Conservation (phyloP, 495 filamentous ascomycete species). For the Rusavskia elegans region DNA sequence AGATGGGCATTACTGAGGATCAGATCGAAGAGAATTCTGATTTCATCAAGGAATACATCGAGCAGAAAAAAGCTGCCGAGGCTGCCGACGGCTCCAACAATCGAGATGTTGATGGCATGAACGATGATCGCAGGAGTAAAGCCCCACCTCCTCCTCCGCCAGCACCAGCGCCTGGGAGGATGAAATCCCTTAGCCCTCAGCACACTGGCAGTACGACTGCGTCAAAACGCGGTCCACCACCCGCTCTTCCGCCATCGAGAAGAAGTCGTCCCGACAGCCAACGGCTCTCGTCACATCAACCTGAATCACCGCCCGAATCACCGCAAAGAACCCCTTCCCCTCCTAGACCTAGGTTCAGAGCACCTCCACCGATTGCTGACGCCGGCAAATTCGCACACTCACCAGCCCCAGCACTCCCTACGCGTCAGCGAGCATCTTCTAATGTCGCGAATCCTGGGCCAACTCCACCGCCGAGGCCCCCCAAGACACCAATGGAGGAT, state of each 20-base stretch:
- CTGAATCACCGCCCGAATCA: constrained; percentile 31
- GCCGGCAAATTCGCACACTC: constrained; percentile 64
- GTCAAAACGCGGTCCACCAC: constrained; percentile 54
- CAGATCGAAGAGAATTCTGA: constrained; percentile 84
- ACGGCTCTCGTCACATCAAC: constrained; percentile 35
- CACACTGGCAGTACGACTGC: constrained; percentile 45
- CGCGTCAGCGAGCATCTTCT: constrained; percentile 41
- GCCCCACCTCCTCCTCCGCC: constrained; percentile 43
- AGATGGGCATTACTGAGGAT: constrained; percentile 85
- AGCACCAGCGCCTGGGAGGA: constrained; percentile 29
- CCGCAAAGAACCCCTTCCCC: constrained; percentile 27
- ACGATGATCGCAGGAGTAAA: constrained; percentile 29
- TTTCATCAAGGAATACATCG: constrained; percentile 85
- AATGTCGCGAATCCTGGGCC: constrained; percentile 48
- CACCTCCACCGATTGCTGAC: constrained; percentile 71
- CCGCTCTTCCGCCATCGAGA: constrained; percentile 72
- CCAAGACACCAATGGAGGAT: constrained; percentile 73
- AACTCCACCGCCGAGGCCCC: constrained; percentile 72
- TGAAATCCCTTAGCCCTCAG: constrained; percentile 46
- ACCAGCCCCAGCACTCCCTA: constrained; percentile 33
- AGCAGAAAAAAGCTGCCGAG: constrained; percentile 52
- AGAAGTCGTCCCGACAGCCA: constrained; percentile 36
- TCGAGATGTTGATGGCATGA: constrained; percentile 9
- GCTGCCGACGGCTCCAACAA: constrained; percentile 11
- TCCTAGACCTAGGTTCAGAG: constrained; percentile 42